Base-by-base conservation (phyloP, 2,329 filamentous ascomycete species). In the Paecilomyces sp. region DNA sequence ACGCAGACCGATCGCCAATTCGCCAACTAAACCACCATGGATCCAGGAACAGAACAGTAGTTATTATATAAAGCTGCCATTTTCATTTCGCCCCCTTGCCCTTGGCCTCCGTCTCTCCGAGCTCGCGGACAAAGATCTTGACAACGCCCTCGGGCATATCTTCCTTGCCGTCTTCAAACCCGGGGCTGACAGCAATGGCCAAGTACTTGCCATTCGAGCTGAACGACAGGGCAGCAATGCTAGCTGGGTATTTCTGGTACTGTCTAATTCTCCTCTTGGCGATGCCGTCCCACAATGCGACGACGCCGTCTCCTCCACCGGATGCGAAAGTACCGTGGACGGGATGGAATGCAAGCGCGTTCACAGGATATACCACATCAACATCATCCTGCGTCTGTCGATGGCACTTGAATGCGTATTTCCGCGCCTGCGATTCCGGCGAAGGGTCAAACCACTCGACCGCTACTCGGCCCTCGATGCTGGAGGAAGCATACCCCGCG, bases 381-480 rank as follows among this genome's bases (percentile, higher is more conserved):
- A 83, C 86, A 56, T 85, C 86, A 52, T 83, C 83, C 58, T 79
- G 72, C 31, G 86, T 83, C 74, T 96, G 91, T 3, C 94, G 85
- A 76, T 99, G 94, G 76, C 94, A 99, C 76, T 99, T 99, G 85
- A 99, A 99, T 13, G 94, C 94, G 74, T 97, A 99, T 75, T 97
- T 97, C 65, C 92, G 85, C 47, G 90, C 88, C 77, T 97, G 92
- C 3, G 90, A 92, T 74, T 93, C 90, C 51, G 86, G 81, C 4
- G 87, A 90, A 15, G 94, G 90, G 71, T 97, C 94, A 73, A 99
- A 97, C 91, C 92, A 97, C 75, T 99, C 94, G 0, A 99, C 94
- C 0, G 92, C 93, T 1, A 99, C 92, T 67, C 94, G 87, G 3
- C 94, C 94, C 73, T 99, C 94, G 68, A 99, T 99, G 68, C 88